Conservation (phyloP, 768 basidiomycete genomes). For the Rossbeevera mucosa region DNA sequence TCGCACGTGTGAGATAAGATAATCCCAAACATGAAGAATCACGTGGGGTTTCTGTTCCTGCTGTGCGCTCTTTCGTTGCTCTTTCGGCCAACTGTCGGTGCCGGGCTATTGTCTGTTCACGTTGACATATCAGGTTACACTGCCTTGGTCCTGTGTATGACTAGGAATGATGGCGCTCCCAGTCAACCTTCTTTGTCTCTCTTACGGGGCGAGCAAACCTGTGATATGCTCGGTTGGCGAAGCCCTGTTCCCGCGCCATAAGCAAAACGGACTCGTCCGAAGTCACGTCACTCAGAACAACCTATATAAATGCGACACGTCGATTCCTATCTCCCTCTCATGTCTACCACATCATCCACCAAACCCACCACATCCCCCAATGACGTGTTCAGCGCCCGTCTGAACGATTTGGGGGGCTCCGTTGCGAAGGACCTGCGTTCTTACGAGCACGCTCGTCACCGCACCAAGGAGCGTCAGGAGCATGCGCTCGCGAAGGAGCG, state of each 20-base stretch:
- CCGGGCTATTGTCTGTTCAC: background rate
- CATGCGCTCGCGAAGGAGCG: conserved; percentile 29
- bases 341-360: conserved; percentile 28
- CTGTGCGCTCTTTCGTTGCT: conserved; percentile 3
- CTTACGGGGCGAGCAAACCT: background rate
- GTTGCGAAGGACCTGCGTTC: conserved; percentile 29
- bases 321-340: conserved; percentile 14
- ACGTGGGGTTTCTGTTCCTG: conserved; percentile 12
- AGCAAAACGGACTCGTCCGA: conserved; percentile 5
- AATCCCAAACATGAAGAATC: conserved; percentile 14
- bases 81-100: background rate
- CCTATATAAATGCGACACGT: conserved; percentile 29
- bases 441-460: conserved; percentile 32
- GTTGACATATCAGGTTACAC: conserved; percentile 19
- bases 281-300: conserved; percentile 20
- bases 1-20: conserved; percentile 24
- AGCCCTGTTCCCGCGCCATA: conserved; percentile 21
- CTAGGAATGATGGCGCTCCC: conserved; percentile 10
- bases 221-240: conserved; percentile 15
- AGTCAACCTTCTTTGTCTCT: conserved; percentile 6
- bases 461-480: conserved; percentile 30
- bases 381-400: conserved; percentile 15
- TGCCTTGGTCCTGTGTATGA: conserved; percentile 19
- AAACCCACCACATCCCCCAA: conserved; percentile 17
- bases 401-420: conserved; percentile 12